These are phyloP conservation scores for Hirschioporus abietinus DNA, from an alignment of 768 basidiomycete species.

Conservation along the genomic window DNA sequence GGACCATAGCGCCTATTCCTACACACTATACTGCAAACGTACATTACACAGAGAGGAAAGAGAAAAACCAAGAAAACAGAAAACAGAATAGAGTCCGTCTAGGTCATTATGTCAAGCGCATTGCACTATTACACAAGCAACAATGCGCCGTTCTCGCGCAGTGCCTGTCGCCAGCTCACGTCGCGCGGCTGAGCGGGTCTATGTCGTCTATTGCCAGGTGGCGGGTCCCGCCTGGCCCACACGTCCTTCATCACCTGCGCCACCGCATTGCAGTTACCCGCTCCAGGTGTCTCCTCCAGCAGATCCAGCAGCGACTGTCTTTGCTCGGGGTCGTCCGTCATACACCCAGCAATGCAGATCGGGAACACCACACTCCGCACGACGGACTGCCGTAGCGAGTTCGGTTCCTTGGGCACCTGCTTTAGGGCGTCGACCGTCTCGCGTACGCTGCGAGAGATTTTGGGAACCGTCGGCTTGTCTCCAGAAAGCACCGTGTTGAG, in stretches of 20 bases:
- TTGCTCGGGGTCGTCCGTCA: slow-evolving; percentile 47
- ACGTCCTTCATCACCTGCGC: slow-evolving; percentile 47
- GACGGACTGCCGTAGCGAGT: slow-evolving; percentile 40
- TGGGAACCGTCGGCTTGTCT: slow-evolving; percentile 57
- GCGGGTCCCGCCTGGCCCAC: slow-evolving; percentile 41
- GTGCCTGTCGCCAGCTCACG: slow-evolving; percentile 59
- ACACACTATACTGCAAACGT: background rate
- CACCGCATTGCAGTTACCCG: slow-evolving; percentile 64
- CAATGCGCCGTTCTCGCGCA: slow-evolving; percentile 39
- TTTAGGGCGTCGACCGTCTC: slow-evolving; percentile 47
- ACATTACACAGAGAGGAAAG: background rate
- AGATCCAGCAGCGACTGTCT: slow-evolving; percentile 37
- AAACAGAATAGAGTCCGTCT: background rate
- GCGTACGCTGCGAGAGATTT: slow-evolving; percentile 50
- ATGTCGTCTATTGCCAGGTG: slow-evolving; percentile 16
- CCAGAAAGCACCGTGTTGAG: slow-evolving; percentile 74
- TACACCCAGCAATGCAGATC: slow-evolving; percentile 66
- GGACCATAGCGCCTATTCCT: background rate
- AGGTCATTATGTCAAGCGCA: background rate
- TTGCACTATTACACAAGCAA: slow-evolving; percentile 47
- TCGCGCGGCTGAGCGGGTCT: slow-evolving; percentile 16
- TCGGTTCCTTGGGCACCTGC: slow-evolving; percentile 30
- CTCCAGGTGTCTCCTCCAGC: slow-evolving; percentile 46
- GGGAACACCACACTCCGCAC: slow-evolving; percentile 76
- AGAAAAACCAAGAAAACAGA: background rate